Conservation (phyloP, 2,329 filamentous ascomycete genomes). For the Talaromyces sp. region DNA sequence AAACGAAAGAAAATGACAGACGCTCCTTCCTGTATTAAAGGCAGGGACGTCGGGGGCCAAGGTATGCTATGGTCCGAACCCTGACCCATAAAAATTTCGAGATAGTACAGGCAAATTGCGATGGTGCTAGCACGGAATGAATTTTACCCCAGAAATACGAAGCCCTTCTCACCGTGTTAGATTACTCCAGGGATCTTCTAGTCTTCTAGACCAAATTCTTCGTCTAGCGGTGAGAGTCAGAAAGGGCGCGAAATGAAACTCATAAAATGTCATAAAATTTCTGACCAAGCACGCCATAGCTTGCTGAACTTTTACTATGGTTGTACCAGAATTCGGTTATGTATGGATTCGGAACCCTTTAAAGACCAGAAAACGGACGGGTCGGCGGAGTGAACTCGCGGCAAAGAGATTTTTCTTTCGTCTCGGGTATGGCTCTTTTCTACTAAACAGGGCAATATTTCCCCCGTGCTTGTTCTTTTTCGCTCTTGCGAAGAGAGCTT, state of each 20-base stretch:
- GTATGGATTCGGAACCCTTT: neutral
- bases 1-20: neutral
- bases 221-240: neutral
- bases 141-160: neutral
- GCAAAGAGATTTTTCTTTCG: neutral
- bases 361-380: neutral
- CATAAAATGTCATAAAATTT: conserved; percentile 1
- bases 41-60: neutral
- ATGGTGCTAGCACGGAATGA: neutral
- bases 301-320: neutral
- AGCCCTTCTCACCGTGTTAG: neutral
- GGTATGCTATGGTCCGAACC: neutral
- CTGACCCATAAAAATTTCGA: conserved; percentile 11
- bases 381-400: neutral
- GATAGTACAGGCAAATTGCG: conserved; percentile 11
- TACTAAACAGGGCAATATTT: neutral
- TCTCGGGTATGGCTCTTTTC: neutral
- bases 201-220: neutral
- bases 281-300: conserved; percentile 3
- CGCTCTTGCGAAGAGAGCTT: neutral
- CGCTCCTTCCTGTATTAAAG: neutral
- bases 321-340: neutral
- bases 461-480: neutral
- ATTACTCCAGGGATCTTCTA: neutral
- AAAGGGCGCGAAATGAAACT: neutral